Base-by-base conservation (phyloP, 1,284 basidiomycete genomes). In the Pseudozyma sp. region DNA sequence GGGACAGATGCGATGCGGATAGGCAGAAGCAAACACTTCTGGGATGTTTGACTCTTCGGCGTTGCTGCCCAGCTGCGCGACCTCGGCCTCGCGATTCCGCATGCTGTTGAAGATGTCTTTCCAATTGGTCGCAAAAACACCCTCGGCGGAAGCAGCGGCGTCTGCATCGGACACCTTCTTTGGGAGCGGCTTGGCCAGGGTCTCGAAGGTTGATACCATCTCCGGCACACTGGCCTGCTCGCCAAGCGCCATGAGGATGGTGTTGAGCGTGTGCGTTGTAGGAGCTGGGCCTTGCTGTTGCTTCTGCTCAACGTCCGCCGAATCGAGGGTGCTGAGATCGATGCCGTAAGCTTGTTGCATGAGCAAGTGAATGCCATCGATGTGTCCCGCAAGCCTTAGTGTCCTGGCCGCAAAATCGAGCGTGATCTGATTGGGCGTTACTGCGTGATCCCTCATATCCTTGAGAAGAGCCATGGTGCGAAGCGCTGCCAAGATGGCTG, bases 141-240 rank as follows among this genome's bases (percentile, higher is more conserved):
- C 57, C 17, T 57, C 72, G 11, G 14, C 50, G n/a, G 57, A 52
- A 4, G 54, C 50, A 2, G 34, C 35, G n/a, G 34, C 40, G 29
- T 56, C 49, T 16, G 52, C 42, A 11, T 35, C 24, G 19, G 50
- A n/a, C 9, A 34, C 16, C 33, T 54, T 48, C 17, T 39, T 13
- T 14, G 70, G 76, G 10, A 82, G 60, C 10, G 80, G 75, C 56
- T 74, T 69, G 33, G 68, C 65, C 7, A 84, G 51, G 2, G 69
- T 75, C 67, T 84, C 82, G 68, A 75, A 84, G 8, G 81, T 76
- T 16, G 71, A 54, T 4, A 81, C 53, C 82, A 84, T 84, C 50
- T 82, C 71, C 2, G 75, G 66, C n/a, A 79, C 78, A 3, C 56
- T 74, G 16, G 69, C 74, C 46, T 81, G 78, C 52, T 83, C 81